Conservation (phyloP, 805 yeast species). For the Candida quercuum region DNA sequence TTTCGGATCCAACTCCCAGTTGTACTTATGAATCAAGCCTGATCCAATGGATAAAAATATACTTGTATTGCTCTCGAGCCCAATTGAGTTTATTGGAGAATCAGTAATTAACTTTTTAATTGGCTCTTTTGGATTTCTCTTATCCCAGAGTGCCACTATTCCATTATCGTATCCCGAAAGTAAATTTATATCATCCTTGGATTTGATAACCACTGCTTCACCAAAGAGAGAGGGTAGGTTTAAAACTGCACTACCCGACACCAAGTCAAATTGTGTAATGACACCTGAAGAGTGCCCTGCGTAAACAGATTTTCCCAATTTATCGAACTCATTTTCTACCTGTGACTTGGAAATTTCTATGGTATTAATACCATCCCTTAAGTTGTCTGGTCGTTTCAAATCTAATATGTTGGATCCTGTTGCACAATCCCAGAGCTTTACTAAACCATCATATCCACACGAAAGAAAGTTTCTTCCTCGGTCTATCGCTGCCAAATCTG, state of each 20-base stretch:
- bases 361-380: slow-evolving; percentile 32
- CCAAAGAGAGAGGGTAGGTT: slow-evolving; percentile 25
- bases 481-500: slow-evolving; percentile 48
- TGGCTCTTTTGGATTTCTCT: slow-evolving; percentile 17
- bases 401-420: slow-evolving; percentile 39
- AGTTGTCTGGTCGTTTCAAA: slow-evolving; percentile 31
- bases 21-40: no score
- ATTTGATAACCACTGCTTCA: slow-evolving; percentile 1
- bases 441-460: slow-evolving; percentile 47
- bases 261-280: slow-evolving; percentile 36
- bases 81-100: slow-evolving; percentile 10
- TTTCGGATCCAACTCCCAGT: no score
- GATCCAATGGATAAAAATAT: no score
- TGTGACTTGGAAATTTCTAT: no score
- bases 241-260: slow-evolving; percentile 17
- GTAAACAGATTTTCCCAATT: slow-evolving; percentile 23
- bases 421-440: slow-evolving; percentile 69
- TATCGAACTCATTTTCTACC: no score
- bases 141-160: slow-evolving; percentile 36
- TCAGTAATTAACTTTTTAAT: slow-evolving; percentile 1
- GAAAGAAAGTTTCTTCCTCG: slow-evolving; percentile 64
- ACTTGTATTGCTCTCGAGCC: not conserved
- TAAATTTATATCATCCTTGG: slow-evolving; percentile 1
- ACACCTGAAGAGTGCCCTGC: slow-evolving; percentile 39
- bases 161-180: slow-evolving; percentile 34